Evolutionary conservation across 441 rosid genomes (phyloP).

Genomic region (Pelargonium citronellum): DNA sequence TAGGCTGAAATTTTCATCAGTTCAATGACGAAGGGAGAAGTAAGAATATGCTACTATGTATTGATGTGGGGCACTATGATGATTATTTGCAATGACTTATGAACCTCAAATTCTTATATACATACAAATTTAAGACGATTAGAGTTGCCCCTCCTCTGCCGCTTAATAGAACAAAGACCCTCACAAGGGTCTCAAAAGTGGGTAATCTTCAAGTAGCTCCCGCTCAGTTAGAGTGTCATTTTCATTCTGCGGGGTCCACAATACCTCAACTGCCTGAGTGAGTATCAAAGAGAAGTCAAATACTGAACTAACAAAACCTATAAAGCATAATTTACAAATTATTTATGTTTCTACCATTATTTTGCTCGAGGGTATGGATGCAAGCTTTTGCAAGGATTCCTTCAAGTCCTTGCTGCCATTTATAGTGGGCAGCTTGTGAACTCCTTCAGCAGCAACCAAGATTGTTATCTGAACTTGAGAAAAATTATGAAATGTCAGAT

Average conservation of each 20-base stretch:
- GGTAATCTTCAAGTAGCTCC: conserved; percentile 84
- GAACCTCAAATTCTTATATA: not conserved
- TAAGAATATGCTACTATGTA: not conserved
- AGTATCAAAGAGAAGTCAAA: conserved; percentile 15
- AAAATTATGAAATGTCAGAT: conserved; percentile 15
- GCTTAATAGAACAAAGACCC: not conserved
- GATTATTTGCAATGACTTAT: not conserved
- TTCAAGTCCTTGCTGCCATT: conserved; percentile 66
- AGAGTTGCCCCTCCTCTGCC: not conserved
- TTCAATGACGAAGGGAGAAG: too few species aligned
- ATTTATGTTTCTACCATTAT: conserved; percentile 45
- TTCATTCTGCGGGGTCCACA: conserved; percentile 92
- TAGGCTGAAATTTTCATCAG: too few species aligned
- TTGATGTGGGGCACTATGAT: not conserved
- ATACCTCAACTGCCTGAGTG: conserved; percentile 77
- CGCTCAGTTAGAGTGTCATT: conserved; percentile 60
- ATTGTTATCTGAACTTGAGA: conserved; percentile 51
- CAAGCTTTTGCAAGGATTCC: conserved; percentile 76
- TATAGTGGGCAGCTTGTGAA: conserved; percentile 60
- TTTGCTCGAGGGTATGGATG: conserved; percentile 60
- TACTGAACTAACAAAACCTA: conserved; percentile 4
- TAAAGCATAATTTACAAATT: not conserved
- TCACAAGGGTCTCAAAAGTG: conserved; percentile 76
- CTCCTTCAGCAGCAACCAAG: conserved; percentile 86
- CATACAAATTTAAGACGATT: not conserved